Evolutionary conservation across 495 filamentous ascomycete species (phyloP), one percentile per base, ranked within the genome.

Genomic region (Aspergillus ostianus): DNA sequence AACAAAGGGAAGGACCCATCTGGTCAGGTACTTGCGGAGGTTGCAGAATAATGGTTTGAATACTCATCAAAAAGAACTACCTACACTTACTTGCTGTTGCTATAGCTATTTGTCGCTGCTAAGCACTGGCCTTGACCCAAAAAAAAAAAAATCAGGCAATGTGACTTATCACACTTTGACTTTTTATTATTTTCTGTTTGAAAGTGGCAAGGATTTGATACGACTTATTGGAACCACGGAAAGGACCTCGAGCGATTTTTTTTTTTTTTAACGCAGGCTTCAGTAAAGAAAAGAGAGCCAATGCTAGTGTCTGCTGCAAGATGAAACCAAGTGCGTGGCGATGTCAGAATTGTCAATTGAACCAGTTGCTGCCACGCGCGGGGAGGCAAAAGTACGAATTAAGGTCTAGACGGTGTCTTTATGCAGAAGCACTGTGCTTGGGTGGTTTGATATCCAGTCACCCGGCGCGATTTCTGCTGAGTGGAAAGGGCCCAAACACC

Each of bases 291-390:
- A 52, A 46, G 17, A 10, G n/a, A 17, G 4, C 20, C 13, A 6
- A 29, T 10, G 8, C 29, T 32, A 41, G n/a, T 44, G 23, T 13
- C 41, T 56, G n/a, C 10, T 19, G 29, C 21, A 12, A 46, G 53
- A 54, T 65, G 59, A 65, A 62, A 60, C 62, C 55, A 47, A 47
- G 62, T 67, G 61, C 62, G 65, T 67, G 65, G 65, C 61, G 60
- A 57, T 59, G 58, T 23, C 41, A 30, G 27, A 23, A n/a, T 45
- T 60, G 45, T 47, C 57, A 58, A 60, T 27, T 26, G 32, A 47
- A 19, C 52, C 32, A 51, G 54, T 46, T 64, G 29, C 59, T 62
- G 64, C 60, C 58, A 61, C 58, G 46, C 27, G 57, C 61, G 29
- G 52, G 44, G 47, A 57, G 45, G 29, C 59, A 60, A 55, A 59